Evolutionary conservation across 2,329 filamentous ascomycete species (phyloP).

Genomic region (Penicillium sp.): DNA sequence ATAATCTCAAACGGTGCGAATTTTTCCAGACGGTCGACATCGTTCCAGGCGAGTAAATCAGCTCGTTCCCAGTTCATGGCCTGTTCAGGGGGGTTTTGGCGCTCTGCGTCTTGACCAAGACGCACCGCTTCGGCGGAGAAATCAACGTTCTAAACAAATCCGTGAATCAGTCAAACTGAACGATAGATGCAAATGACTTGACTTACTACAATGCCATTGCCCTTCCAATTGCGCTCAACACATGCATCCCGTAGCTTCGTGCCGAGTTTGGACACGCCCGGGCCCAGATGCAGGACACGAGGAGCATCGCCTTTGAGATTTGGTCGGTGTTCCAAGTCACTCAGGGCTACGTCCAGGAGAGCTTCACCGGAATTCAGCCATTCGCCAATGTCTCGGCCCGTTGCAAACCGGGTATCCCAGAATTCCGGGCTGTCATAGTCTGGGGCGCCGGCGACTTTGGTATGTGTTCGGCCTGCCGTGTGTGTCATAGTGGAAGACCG

Average conservation of each 20-base stretch:
- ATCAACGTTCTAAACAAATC: slow-evolving; percentile 29
- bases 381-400: slow-evolving; percentile 35
- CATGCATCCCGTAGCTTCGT: slow-evolving; percentile 28
- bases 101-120: slow-evolving; percentile 25
- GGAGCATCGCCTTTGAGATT: slow-evolving; percentile 9
- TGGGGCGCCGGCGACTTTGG: slow-evolving; percentile 24
- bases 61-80: slow-evolving; percentile 31
- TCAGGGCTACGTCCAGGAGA: slow-evolving; percentile 26
- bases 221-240: slow-evolving; percentile 23
- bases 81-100: slow-evolving; percentile 11
- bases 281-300: slow-evolving; percentile 31
- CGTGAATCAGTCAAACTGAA: not conserved
- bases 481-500: slow-evolving; percentile 16
- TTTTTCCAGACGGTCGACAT: slow-evolving; percentile 21
- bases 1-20: slow-evolving; percentile 32
- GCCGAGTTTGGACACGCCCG: slow-evolving; percentile 32
- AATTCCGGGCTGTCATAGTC: slow-evolving; percentile 32
- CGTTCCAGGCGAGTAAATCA: slow-evolving; percentile 30
- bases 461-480: slow-evolving; percentile 10
- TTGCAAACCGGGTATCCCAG: slow-evolving; percentile 34
- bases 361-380: slow-evolving; percentile 35
- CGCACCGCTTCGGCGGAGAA: slow-evolving; percentile 37
- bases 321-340: slow-evolving; percentile 20
- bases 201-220: slow-evolving; percentile 31
- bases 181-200: not conserved